Evolutionary conservation across 2,329 filamentous ascomycete genomes (phyloP).

Genomic region (Diaporthe vexans): DNA sequence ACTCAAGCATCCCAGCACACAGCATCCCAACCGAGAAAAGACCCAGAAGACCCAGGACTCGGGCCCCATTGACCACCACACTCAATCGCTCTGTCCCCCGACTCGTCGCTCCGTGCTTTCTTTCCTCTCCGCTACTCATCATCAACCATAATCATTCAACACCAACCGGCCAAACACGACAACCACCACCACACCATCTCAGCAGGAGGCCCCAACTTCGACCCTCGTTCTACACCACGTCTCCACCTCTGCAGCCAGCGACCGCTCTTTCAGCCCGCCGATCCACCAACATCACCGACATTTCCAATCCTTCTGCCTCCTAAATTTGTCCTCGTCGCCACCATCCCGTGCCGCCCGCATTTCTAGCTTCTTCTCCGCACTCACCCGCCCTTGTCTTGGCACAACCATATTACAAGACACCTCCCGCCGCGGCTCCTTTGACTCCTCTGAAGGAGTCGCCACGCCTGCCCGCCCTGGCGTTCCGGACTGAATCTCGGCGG

Average conservation of each 20-base stretch:
- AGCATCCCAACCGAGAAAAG: slow-evolving; percentile 34
- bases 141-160: slow-evolving; percentile 3
- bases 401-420: slow-evolving; percentile 1
- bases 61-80: slow-evolving; percentile 8
- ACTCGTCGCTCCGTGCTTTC: slow-evolving; percentile 33
- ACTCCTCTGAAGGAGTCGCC: slow-evolving; percentile 47
- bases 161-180: slow-evolving; percentile 3
- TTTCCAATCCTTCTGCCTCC: slow-evolving; percentile 33
- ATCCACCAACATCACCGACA: slow-evolving; percentile 30
- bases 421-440: slow-evolving; percentile 32
- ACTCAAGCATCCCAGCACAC: background rate
- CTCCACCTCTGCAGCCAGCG: slow-evolving; percentile 34
- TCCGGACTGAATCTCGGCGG: slow-evolving; percentile 60
- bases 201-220: slow-evolving; percentile 5
- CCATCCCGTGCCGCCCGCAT: background rate
- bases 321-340: slow-evolving; percentile 31
- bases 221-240: slow-evolving; percentile 28
- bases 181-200: background rate
- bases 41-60: slow-evolving; percentile 12
- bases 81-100: slow-evolving; percentile 24
- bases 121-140: slow-evolving; percentile 32
- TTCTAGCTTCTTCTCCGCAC: slow-evolving; percentile 30
- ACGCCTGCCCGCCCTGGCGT: slow-evolving; percentile 60
- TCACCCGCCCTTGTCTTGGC: slow-evolving; percentile 17
- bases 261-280: slow-evolving; percentile 10